Base-by-base conservation (phyloP, 1,284 basidiomycete genomes). In the Cutaneotrichosporon dermatis region DNA sequence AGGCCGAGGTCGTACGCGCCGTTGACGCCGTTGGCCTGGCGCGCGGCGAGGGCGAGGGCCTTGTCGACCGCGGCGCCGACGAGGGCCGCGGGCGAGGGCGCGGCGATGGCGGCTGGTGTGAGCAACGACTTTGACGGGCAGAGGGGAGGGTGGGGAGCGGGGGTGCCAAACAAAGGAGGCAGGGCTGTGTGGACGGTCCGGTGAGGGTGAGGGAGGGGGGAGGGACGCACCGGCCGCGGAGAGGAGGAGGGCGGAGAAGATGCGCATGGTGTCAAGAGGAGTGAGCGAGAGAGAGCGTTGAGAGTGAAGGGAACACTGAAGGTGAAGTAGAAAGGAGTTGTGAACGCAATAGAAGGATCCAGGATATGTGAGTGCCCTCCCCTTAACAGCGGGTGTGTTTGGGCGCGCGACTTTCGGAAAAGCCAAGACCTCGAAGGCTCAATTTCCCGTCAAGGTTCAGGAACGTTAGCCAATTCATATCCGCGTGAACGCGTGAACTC, bases 1-100 rank as follows among this genome's bases (percentile, higher is more conserved):
- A 49, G 35, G 13, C 10, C 25, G 39, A 59, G 35, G 16, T 54
- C 42, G 42, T 54, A 59, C 6, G 39, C 52, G n/a, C 41, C 52
- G 50, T 49, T 25, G 6, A 10, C 11, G 5, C n/a, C 11, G 16
- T 39, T 16, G 15, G 13, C 39, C 50, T 51, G 50, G 50, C 50
- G 50, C 11, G 39, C 50, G 1, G n/a, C 37, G 50, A 51, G 37
- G 15, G 50, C 50, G 16, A 35, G 39, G 39, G 50, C 50, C 10
- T 16, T n/a, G 34, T 6, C 50, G 9, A 51, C 50, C 10, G 41
- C 37, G 16, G 16, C 15, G 11, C 12, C 50, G 9, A 51, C 50
- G 16, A 51, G 50, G 16, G 16, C 15, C 4, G 50, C 37, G 3
- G 50, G 50, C 0, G 50, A 15, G 3, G 50, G 50, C 4, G 50